These are phyloP conservation scores for Didymella pomorum DNA, from an alignment of 2,329 filamentous ascomycete genomes.

Conservation along the genomic window DNA sequence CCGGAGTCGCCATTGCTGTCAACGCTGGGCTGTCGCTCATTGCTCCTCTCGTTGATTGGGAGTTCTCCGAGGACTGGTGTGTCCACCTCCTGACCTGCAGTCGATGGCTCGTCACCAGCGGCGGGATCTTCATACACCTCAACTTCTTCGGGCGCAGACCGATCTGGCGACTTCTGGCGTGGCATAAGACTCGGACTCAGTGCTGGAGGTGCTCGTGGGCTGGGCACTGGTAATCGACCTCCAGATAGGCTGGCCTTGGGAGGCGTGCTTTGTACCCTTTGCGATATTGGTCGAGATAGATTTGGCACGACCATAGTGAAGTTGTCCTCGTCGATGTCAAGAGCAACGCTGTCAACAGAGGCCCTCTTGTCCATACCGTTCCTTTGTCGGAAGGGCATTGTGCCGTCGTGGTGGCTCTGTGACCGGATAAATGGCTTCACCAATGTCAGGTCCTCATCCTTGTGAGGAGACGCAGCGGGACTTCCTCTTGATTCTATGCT, in stretches of 20 bases:
- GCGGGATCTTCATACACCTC: constrained; percentile 64
- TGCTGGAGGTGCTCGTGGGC: constrained; percentile 36
- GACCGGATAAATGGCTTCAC: constrained; percentile 55
- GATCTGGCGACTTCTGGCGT: constrained; percentile 45
- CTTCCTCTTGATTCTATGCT: constrained; percentile 43
- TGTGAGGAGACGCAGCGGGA: constrained; percentile 45
- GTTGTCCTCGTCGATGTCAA: constrained; percentile 54
- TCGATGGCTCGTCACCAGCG: constrained; percentile 47
- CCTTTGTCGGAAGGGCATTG: constrained; percentile 47
- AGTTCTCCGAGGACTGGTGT: constrained; percentile 60
- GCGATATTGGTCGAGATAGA: constrained; percentile 40
- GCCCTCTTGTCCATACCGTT: constrained; percentile 51
- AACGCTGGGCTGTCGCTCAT: constrained; percentile 44
- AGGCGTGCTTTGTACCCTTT: constrained; percentile 43
- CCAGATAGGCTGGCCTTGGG: constrained; percentile 40
- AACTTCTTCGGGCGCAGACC: constrained; percentile 52
- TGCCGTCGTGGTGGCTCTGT: constrained; percentile 42
- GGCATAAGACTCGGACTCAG: constrained; percentile 38
- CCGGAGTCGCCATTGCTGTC: constrained; percentile 36
- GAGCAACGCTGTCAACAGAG: constrained; percentile 50
- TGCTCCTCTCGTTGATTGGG: constrained; percentile 58
- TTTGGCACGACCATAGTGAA: constrained; percentile 62
- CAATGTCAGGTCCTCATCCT: constrained; percentile 59
- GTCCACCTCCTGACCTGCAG: constrained; percentile 42
- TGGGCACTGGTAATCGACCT: constrained; percentile 38